These are phyloP conservation scores for Trichoderma erinaceum DNA, from an alignment of 495 filamentous ascomycete genomes.

Conservation along the genomic window DNA sequence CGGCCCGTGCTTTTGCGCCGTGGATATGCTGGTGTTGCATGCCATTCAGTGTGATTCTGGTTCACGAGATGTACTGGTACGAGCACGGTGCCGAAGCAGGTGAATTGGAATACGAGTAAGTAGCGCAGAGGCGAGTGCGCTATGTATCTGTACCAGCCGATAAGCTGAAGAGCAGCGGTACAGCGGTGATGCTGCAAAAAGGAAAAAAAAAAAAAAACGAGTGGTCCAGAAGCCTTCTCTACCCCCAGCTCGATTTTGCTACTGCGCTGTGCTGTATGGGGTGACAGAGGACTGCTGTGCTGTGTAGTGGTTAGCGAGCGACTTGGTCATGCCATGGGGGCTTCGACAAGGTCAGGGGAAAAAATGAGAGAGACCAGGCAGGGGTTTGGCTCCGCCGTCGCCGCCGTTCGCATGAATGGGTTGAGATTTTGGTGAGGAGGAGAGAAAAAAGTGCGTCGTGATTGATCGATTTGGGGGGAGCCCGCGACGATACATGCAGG, in stretches of 20 bases:
- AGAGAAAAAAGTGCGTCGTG: not conserved
- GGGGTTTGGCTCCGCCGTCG: conserved; percentile 11
- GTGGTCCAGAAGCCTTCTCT: not conserved
- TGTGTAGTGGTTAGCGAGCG: not conserved
- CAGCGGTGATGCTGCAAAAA: not conserved
- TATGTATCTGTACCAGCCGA: not conserved
- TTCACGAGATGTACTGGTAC: not conserved
- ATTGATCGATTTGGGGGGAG: not conserved
- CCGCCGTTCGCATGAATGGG: conserved; percentile 13
- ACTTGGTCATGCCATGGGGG: conserved; percentile 6
- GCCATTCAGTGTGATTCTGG: too few species aligned
- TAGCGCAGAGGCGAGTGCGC: not conserved
- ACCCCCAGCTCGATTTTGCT: not conserved
- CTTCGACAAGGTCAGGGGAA: not conserved
- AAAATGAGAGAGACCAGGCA: not conserved
- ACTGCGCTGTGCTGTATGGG: not conserved
- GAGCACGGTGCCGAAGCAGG: not conserved
- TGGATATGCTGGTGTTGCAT: not conserved
- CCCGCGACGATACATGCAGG: not conserved
- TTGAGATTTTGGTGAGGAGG: not conserved
- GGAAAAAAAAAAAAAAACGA: not conserved
- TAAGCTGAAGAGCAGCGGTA: too few species aligned
- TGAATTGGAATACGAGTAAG: not conserved
- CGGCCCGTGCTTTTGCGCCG: not conserved
- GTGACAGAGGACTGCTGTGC: not conserved